Conservation (phyloP, 805 yeast species). For the Yarrowia deformans region DNA sequence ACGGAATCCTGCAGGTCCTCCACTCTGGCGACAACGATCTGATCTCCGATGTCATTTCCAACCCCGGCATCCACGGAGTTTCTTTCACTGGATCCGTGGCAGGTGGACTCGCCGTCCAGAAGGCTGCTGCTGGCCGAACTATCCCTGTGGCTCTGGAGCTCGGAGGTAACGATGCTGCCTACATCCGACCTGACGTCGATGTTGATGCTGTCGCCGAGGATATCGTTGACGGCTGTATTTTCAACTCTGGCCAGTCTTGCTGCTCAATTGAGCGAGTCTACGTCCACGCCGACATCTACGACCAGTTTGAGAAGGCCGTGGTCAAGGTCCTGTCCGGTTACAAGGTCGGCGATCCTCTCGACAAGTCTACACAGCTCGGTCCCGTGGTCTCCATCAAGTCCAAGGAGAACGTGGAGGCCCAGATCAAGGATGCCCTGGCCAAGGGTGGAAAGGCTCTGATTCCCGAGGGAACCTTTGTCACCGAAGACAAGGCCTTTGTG, state of each 20-base stretch:
- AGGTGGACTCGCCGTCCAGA: slow-evolving; percentile 71
- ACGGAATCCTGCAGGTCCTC: slow-evolving; percentile 79
- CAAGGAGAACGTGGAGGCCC: slow-evolving; percentile 56
- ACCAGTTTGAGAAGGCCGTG: slow-evolving; percentile 66
- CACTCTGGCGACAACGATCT: slow-evolving; percentile 75
- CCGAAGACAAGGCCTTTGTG: slow-evolving; percentile 69
- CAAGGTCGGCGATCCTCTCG: slow-evolving; percentile 84
- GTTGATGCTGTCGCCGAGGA: slow-evolving; percentile 68
- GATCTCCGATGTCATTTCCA: slow-evolving; percentile 71
- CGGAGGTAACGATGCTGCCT: slow-evolving; percentile 91
- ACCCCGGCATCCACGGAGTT: slow-evolving; percentile 74
- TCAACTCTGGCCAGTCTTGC: slow-evolving; percentile 92
- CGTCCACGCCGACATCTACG: slow-evolving; percentile 77
- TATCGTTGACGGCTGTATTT: slow-evolving; percentile 78
- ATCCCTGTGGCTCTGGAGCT: slow-evolving; percentile 85
- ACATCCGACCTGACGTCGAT: slow-evolving; percentile 77
- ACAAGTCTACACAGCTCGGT: slow-evolving; percentile 70
- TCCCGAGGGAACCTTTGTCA: slow-evolving; percentile 64
- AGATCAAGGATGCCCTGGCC: slow-evolving; percentile 58
- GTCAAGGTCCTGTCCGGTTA: slow-evolving; percentile 57
- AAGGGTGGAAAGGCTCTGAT: slow-evolving; percentile 60
- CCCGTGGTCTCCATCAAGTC: slow-evolving; percentile 64
- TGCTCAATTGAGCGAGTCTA: slow-evolving; percentile 91
- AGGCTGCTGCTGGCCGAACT: slow-evolving; percentile 74
- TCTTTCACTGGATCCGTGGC: slow-evolving; percentile 92